These are phyloP conservation scores for Fusarium longipes DNA, from an alignment of 2,329 filamentous ascomycete species.

Conservation along the genomic window DNA sequence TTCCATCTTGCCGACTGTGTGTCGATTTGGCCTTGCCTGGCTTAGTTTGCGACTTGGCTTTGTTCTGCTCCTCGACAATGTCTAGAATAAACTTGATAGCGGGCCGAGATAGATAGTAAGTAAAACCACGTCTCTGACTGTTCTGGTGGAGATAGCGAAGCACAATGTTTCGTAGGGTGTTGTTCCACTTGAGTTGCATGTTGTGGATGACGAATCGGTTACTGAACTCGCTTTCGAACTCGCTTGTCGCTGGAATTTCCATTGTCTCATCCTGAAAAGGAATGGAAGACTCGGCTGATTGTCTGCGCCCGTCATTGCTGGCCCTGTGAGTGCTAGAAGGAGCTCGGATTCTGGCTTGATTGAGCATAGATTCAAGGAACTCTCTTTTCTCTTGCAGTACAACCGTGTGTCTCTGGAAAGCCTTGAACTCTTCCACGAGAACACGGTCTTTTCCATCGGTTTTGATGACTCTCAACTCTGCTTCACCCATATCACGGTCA, in stretches of 20 bases:
- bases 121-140: constrained; percentile 92
- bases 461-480: constrained; percentile 74
- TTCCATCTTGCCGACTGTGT: constrained; percentile 43
- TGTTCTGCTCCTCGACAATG: constrained; percentile 93
- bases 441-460: constrained; percentile 61
- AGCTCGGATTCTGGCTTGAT: constrained; percentile 58
- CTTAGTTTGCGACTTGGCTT: constrained; percentile 64
- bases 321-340: constrained; percentile 46
- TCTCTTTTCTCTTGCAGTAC: constrained; percentile 68
- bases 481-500: constrained; percentile 76
- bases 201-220: constrained; percentile 99
- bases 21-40: constrained; percentile 48
- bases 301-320: constrained; percentile 44
- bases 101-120: constrained; percentile 95
- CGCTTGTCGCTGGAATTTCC: constrained; percentile 76
- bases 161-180: constrained; percentile 93
- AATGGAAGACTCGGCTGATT: constrained; percentile 57
- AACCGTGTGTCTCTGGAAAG: constrained; percentile 64
- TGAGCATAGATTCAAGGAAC: constrained; percentile 69
- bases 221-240: constrained; percentile 94
- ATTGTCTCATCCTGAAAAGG: constrained; percentile 69
- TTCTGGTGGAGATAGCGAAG: constrained; percentile 98
- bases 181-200: constrained; percentile 98
- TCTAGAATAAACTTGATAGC: constrained; percentile 98
- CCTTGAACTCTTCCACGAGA: constrained; percentile 69